Base-by-base conservation (phyloP, 257 asterid species). In the Przewalskia tangutica region DNA sequence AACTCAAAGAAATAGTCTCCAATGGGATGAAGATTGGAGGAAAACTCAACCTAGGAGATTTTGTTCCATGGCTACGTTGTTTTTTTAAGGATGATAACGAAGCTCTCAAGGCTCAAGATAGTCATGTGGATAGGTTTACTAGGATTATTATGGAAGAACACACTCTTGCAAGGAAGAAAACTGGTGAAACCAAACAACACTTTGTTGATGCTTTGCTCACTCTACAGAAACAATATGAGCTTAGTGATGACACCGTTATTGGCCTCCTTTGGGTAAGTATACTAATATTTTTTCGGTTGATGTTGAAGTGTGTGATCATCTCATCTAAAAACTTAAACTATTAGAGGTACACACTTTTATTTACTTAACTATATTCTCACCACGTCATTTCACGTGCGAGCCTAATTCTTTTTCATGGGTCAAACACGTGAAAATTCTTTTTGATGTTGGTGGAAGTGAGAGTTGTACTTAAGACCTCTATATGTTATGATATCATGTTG, bases 191-290 rank as follows among this genome's bases (percentile, higher is more conserved):
- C 0, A 56, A 82, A 27, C 84, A 73, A 9, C 84, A 82, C 38
- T 82, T 82, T 46, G 81, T 82, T 73, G 84, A 82, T 73, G 84
- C 84, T 16, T 75, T 82, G 81, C 81, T 82, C 10, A 82, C 84
- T 42, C 81, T 82, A 20, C 81, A 59, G 44, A 32, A 73, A 32
- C 55, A 73, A 38, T 82, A 82, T 82, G 84, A 82, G n/a, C 77
- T 82, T 27, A 73, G 76, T 60, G 81, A 82, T 51, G 84, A 71
- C 50, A 73, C 81, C 1, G 53, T 82, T 38, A 82, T 73, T 7
- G 81, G 84, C 65, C 76, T 82, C 4, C 84, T 82, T 82, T 82
- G 81, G 84, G 84, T 73, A 58, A 44, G 75, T 38, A 38, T 16
- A 7, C 36, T 36, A 7, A 27, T 27, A 27, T 27, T 27, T 2